Conservation (phyloP, 352 stramenopile species). For the Pythium phragmiticola region DNA sequence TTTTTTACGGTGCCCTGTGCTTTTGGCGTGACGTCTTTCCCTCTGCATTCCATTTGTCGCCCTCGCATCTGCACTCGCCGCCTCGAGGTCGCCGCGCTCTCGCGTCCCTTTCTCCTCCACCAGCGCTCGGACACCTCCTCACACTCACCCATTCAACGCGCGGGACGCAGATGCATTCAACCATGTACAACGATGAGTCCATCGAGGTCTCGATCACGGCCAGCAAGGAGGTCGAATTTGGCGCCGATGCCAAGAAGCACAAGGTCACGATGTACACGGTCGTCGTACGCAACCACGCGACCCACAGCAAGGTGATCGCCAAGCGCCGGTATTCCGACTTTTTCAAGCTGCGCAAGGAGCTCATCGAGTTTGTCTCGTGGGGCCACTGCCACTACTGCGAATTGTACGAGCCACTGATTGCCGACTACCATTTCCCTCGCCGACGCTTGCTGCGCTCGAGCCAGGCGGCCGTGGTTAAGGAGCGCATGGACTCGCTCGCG, state of each 20-base stretch:
- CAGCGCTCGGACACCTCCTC: background rate
- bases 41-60: conserved; percentile 7
- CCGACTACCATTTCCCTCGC: conserved; percentile 76
- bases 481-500: conserved; percentile 81
- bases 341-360: conserved; percentile 80
- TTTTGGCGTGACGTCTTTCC: conserved; percentile 7
- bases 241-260: conserved; percentile 36
- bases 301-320: conserved; percentile 72
- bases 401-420: conserved; percentile 61
- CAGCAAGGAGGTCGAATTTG: conserved; percentile 28
- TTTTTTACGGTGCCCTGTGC: conserved; percentile 2
- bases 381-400: conserved; percentile 71
- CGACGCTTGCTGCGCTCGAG: conserved; percentile 75
- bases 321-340: conserved; percentile 85
- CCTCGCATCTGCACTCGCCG: background rate
- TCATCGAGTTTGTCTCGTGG: conserved; percentile 80
- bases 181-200: conserved; percentile 33
- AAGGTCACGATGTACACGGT: conserved; percentile 88
- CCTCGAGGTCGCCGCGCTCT: background rate
- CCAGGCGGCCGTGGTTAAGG: conserved; percentile 65
- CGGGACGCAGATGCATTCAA: conserved; percentile 1
- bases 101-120: background rate
- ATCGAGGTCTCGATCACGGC: conserved; percentile 32
- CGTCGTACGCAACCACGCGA: conserved; percentile 73
- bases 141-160: background rate